phyloP scores from a whole-genome alignment of 2,329 filamentous ascomycete genomes.

The Conoideocrella luteorostrata region DNA sequence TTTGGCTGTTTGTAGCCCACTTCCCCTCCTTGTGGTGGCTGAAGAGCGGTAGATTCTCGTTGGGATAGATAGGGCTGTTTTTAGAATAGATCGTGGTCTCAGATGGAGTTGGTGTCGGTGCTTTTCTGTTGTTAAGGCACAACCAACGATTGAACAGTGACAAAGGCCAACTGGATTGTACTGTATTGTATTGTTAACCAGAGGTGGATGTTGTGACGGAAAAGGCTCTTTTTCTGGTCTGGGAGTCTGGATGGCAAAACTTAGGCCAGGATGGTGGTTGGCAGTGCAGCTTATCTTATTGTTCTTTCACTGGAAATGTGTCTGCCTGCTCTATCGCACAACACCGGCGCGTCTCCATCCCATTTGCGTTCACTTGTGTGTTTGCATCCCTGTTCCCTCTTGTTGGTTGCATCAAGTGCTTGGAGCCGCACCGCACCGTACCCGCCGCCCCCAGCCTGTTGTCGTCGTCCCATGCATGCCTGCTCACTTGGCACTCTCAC shows the following conservation, averaged over 20 bases:
- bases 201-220: not conserved
- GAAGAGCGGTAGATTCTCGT: not conserved
- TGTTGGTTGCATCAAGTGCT: not conserved
- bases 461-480: not conserved
- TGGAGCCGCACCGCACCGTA: constrained; percentile 3
- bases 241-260: constrained; percentile 2
- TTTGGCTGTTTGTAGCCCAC: not conserved
- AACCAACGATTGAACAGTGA: too few species aligned
- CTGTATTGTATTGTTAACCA: not conserved
- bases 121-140: too few species aligned
- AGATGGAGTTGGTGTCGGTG: not conserved
- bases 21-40: not conserved
- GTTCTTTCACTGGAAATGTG: not conserved
- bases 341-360: constrained; percentile 1
- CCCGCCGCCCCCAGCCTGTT: not conserved
- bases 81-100: not conserved
- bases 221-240: constrained; percentile 4
- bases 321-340: not conserved
- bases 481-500: too few species aligned
- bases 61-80: not conserved
- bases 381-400: not conserved
- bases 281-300: constrained; percentile 2
- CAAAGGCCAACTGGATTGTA: too few species aligned
- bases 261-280: too few species aligned
- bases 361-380: too few species aligned